Percentiles rank a stretch among this genome's conserved stretches.
These are phyloP conservation scores for Haematococcus lacustris DNA, from an alignment of 139 green algal genomes.

Conservation along the genomic window DNA sequence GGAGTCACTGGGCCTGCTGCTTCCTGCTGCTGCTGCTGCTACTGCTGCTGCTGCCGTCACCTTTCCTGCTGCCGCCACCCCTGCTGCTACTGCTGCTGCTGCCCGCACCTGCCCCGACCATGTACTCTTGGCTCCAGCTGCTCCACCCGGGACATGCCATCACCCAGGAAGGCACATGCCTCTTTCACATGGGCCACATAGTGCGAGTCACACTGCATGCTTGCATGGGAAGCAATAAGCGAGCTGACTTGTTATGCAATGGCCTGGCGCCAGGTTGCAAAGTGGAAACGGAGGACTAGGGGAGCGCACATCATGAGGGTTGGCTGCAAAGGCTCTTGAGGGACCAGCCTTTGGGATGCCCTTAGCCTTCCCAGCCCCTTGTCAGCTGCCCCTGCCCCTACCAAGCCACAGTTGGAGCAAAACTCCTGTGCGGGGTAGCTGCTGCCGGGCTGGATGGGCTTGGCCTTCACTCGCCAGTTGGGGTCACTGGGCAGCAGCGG, in stretches of 20 bases:
- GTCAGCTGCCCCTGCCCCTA: no score
- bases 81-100: no score
- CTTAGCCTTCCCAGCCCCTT: neutral
- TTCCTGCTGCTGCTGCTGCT: neutral
- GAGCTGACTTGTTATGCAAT: neutral
- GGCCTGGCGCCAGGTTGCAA: neutral
- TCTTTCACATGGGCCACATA: conserved; percentile 94
- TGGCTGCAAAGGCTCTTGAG: neutral
- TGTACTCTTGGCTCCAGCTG: conserved; percentile 67
- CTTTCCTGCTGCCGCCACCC: neutral
- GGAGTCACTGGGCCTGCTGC: no score
- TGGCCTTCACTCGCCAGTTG: neutral
- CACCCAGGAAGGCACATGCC: conserved; percentile 90
- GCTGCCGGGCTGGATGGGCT: conserved; percentile 64
- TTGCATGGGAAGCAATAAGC: neutral
- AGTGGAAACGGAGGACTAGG: neutral
- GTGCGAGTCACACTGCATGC: conserved; percentile 79
- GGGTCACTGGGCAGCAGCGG: no score
- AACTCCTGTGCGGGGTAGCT: conserved; percentile 81
- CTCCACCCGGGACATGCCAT: conserved; percentile 65
- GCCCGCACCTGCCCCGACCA: conserved; percentile 30
- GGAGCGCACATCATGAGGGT: neutral
- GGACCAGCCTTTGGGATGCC: neutral
- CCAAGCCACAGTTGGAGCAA: conserved; percentile 84
- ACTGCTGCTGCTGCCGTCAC: neutral